phyloP scores from a whole-genome alignment of 2,329 filamentous ascomycete genomes.

The Cladophialophora carrionii region DNA sequence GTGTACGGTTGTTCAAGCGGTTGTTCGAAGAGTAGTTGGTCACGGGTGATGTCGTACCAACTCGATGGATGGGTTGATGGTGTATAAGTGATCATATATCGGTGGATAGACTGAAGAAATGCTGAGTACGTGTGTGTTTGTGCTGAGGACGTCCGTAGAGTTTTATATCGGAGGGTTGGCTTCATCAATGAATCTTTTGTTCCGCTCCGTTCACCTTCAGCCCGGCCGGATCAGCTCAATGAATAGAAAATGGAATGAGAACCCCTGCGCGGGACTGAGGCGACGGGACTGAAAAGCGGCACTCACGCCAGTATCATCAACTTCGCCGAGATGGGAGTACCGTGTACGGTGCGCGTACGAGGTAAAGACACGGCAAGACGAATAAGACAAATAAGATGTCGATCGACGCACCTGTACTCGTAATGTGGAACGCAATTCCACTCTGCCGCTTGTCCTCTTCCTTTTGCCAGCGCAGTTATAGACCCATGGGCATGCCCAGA shows the following conservation, averaged over 20 bases:
- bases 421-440: too few species aligned
- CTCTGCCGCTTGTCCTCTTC: background rate
- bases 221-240: background rate
- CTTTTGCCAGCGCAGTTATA: background rate
- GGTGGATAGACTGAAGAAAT: background rate
- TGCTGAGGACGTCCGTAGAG: background rate
- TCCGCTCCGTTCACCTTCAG: background rate
- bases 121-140: background rate
- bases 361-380: background rate
- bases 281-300: background rate
- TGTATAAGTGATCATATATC: too few species aligned
- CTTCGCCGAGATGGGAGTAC: background rate
- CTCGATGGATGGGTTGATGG: background rate
- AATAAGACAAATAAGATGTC: too few species aligned
- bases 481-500: too few species aligned
- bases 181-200: background rate
- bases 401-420: too few species aligned
- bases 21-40: background rate
- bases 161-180: background rate
- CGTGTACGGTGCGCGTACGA: background rate
- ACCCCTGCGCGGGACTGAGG: background rate
- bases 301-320: background rate
- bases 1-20: background rate
- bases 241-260: background rate
- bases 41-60: background rate